Base-by-base conservation (phyloP, 352 stramenopile genomes). In the Pythium aristosporum region DNA sequence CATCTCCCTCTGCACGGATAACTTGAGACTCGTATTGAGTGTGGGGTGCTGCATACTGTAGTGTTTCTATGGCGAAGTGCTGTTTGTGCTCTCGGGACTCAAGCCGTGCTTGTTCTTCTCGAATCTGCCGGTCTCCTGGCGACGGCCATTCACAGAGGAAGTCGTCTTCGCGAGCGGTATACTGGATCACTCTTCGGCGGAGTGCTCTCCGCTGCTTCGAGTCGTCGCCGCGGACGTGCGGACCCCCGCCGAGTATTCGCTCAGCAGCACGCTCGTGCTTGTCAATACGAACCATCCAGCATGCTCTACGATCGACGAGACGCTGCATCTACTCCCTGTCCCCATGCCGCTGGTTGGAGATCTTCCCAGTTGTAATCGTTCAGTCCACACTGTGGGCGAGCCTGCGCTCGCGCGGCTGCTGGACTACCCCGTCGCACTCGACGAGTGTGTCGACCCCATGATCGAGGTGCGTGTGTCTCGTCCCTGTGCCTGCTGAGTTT, bases 101-200 rank as follows among this genome's bases (percentile, higher is more conserved):
- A 93, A 93, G 67, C 54, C 74, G 13, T 82, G 79, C 44, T 68
- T 89, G 48, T 18, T 93, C 41, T 71, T 93, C 46, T 91, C 85
- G 37, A 89, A 91, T 59, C 53, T 91, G 20, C 85, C 82, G 13
- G 15, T 39, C 0, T 50, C 57, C 4, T 91, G 77, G 79, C 73
- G 75, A 16, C 28, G 41, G 2, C 73, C 68, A 48, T 91, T 91
- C 39, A 52, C 73, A 12, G 25, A 5, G 7, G 65, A 87, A 1
- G 77, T 90, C 0, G 46, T 92, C 11, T 9, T 37, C 0, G 21
- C 66, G 0, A 88, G 80, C 44, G 71, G 72, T 3, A 0, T 92
- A 3, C 32, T 88, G 13, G 37, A 63, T 5, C 16, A 16, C 20
- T 18, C 7, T 44, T 15, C 21, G 5, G 20, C 23, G 8, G 53